Conservation (phyloP, 805 yeast genomes). For the Yarrowia divulgata region DNA sequence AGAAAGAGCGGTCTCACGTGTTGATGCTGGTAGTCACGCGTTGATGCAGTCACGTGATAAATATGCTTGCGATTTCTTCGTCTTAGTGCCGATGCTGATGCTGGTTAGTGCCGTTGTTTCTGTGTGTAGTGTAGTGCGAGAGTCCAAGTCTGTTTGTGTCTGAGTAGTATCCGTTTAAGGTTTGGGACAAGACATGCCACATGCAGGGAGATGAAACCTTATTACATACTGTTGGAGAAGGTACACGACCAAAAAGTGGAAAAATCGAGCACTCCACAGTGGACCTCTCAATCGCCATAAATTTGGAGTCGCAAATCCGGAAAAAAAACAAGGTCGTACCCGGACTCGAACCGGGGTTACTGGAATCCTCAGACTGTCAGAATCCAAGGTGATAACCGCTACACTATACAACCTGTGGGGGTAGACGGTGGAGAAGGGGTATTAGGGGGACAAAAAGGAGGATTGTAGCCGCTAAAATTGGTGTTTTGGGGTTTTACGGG, state of each 20-base stretch:
- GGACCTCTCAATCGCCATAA: no score
- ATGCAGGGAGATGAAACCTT: neutral
- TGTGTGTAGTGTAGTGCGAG: neutral
- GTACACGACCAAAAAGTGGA: no score
- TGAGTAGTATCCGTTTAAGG: no score
- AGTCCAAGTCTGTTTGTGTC: no score
- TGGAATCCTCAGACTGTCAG: constrained; percentile 4
- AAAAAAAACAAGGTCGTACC: neutral
- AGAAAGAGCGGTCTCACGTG: no score
- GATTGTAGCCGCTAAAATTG: neutral
- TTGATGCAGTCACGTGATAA: no score
- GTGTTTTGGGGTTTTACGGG: no score
- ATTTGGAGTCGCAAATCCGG: neutral
- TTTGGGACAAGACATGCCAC: neutral
- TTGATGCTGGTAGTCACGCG: no score
- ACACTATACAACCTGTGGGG: neutral
- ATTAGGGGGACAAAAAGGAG: neutral
- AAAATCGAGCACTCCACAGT: no score
- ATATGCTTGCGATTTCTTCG: no score
- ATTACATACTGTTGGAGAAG: neutral
- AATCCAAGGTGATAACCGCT: constrained; percentile 34
- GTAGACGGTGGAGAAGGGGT: neutral
- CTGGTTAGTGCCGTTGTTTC: no score
- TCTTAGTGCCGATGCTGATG: no score
- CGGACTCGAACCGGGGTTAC: constrained; percentile 36